A percentile compares a stretch with the other conserved stretches of the same genome.
These are phyloP conservation scores for Emiliania huxleyi DNA, from an alignment of 78 protist species.

Conservation along the genomic window DNA sequence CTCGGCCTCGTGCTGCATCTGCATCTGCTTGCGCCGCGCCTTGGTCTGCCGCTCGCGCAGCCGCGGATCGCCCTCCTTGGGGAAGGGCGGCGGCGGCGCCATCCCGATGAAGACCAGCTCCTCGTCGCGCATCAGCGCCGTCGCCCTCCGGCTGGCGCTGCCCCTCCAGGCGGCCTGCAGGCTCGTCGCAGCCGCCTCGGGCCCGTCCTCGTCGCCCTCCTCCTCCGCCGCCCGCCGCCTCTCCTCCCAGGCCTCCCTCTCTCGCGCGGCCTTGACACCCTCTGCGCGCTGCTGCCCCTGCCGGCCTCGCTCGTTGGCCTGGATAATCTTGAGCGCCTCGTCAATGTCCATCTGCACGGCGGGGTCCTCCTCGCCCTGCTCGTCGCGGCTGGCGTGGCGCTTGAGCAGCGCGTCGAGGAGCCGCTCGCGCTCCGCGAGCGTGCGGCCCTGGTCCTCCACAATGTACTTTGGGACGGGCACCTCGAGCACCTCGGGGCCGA, in stretches of 20 bases:
- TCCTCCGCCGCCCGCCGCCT: not conserved
- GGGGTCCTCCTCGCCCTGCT: not conserved
- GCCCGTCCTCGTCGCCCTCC: slow-evolving; percentile 47
- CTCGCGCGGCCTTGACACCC: slow-evolving; percentile 11
- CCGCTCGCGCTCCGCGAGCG: slow-evolving; percentile 5
- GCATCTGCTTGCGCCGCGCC: not conserved
- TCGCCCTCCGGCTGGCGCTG: not conserved
- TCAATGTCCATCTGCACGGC: slow-evolving; percentile 5
- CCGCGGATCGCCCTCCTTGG: not conserved
- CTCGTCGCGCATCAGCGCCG: slow-evolving; percentile 16
- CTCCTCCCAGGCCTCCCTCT: slow-evolving; percentile 51
- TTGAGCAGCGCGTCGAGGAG: slow-evolving; percentile 21
- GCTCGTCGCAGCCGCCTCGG: slow-evolving; percentile 41
- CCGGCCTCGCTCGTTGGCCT: slow-evolving; percentile 63
- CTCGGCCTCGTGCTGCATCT: slow-evolving; percentile 29
- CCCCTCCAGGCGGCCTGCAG: slow-evolving; percentile 41
- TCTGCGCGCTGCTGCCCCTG: slow-evolving; percentile 65
- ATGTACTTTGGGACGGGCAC: slow-evolving; percentile 55
- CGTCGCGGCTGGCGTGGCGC: not conserved
- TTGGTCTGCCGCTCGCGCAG: no score
- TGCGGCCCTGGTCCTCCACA: slow-evolving; percentile 32
- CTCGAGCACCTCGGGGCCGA: slow-evolving; percentile 60
- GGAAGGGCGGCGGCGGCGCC: not conserved
- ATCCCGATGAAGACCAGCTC: slow-evolving; percentile 65
- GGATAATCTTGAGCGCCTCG: slow-evolving; percentile 47